Conservation (phyloP, 345 rosid genomes). For the Noccaea caerulescens region DNA sequence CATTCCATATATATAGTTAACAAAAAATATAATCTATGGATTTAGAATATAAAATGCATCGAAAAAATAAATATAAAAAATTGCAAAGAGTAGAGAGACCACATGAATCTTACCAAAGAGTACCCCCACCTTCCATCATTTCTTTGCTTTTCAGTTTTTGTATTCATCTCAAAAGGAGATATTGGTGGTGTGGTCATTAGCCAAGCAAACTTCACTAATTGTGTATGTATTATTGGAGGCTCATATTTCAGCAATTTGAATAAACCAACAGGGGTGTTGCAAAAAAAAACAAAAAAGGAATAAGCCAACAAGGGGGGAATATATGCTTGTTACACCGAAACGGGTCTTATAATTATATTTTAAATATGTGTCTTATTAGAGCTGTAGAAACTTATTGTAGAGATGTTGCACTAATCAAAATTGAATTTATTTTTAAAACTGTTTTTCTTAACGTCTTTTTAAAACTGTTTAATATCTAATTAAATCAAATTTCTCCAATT, state of each 20-base stretch:
- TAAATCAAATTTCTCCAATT: neutral
- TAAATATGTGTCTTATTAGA: neutral
- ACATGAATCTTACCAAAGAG: conserved; percentile 14
- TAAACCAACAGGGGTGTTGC: neutral
- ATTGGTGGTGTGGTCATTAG: conserved; percentile 15
- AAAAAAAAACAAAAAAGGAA: too few species aligned
- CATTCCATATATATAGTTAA: neutral
- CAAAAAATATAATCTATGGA: neutral
- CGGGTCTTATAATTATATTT: too few species aligned
- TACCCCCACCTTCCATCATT: conserved; percentile 27
- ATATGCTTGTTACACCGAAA: too few species aligned
- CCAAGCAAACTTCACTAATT: conserved; percentile 13
- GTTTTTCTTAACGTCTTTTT: too few species aligned
- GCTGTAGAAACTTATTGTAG: neutral
- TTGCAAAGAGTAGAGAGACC: conserved; percentile 16
- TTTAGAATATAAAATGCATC: neutral
- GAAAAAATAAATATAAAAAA: too few species aligned
- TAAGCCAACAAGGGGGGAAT: too few species aligned
- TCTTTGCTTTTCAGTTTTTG: conserved; percentile 24
- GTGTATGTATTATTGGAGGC: neutral
- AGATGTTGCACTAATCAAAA: neutral
- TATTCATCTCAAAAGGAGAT: conserved; percentile 9
- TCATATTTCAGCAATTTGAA: neutral
- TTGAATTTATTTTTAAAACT: neutral
- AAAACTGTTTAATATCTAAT: neutral